Evolutionary conservation across 208 protist genomes (phyloP).

Genomic region (Trypanosoma rangeli): DNA sequence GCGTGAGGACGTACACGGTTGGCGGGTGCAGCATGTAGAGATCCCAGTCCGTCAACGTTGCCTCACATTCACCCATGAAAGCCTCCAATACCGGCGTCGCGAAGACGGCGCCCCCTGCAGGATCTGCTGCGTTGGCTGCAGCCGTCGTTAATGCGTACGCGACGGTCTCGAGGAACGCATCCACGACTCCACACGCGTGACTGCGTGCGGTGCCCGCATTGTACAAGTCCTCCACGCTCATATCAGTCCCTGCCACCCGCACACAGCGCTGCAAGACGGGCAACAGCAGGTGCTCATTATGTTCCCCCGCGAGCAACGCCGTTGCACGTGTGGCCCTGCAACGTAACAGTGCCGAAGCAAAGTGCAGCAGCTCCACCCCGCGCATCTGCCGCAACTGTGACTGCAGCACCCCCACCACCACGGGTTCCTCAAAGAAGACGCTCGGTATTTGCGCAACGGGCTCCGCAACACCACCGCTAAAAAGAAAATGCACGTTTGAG

Average conservation of each 20-base stretch:
- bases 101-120: background rate
- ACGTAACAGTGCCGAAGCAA: conserved; percentile 51
- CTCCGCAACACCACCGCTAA: conserved; percentile 7
- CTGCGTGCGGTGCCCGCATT: conserved; percentile 35
- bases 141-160: conserved; percentile 43
- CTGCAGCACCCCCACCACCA: conserved; percentile 33
- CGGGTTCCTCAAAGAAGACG: conserved; percentile 14
- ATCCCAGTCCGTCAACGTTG: conserved; percentile 75
- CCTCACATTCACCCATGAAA: conserved; percentile 65
- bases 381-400: conserved; percentile 40
- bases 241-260: conserved; percentile 52
- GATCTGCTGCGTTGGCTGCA: background rate
- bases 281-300: conserved; percentile 18
- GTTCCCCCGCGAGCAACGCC: conserved; percentile 17
- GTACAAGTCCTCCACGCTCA: conserved; percentile 65
- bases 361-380: conserved; percentile 67
- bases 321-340: conserved; percentile 33
- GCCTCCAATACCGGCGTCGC: conserved; percentile 26
- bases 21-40: conserved; percentile 78
- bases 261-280: conserved; percentile 58
- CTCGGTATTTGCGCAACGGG: background rate
- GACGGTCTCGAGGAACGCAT: conserved; percentile 67
- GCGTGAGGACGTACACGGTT: conserved; percentile 70
- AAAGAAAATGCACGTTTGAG: conserved; percentile 25
- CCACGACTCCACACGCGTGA: conserved; percentile 55